phyloP scores from a whole-genome alignment of 2,329 filamentous ascomycete species.

The Pestalotiopsis sp. region DNA sequence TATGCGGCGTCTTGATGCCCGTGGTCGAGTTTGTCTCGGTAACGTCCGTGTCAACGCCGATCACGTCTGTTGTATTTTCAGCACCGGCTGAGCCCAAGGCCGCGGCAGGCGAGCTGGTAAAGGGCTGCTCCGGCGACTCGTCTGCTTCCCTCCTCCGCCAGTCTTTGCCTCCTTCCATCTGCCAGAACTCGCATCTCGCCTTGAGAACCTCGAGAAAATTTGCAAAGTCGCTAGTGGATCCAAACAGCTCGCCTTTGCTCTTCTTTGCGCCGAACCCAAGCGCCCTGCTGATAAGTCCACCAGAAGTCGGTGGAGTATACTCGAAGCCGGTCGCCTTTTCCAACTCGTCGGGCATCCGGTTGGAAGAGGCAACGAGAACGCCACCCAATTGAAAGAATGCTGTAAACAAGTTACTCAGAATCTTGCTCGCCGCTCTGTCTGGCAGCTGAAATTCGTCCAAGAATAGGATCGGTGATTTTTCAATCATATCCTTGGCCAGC shows the following conservation, averaged over 20 bases:
- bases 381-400: slow-evolving; percentile 82
- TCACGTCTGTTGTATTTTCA: background rate
- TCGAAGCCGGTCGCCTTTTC: slow-evolving; percentile 74
- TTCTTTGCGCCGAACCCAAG: slow-evolving; percentile 41
- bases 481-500: slow-evolving; percentile 75
- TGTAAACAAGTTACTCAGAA: slow-evolving; percentile 77
- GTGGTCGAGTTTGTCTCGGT: slow-evolving; percentile 7
- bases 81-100: background rate
- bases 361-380: slow-evolving; percentile 78
- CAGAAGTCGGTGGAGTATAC: slow-evolving; percentile 56
- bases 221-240: slow-evolving; percentile 71
- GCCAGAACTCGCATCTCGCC: slow-evolving; percentile 80
- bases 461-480: slow-evolving; percentile 76
- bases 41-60: slow-evolving; percentile 1
- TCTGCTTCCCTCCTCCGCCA: slow-evolving; percentile 64
- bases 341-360: slow-evolving; percentile 82
- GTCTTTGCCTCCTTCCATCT: slow-evolving; percentile 76
- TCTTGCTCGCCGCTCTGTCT: slow-evolving; percentile 76
- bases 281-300: slow-evolving; percentile 52
- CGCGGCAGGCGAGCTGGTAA: slow-evolving; percentile 12
- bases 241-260: slow-evolving; percentile 53
- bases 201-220: slow-evolving; percentile 76
- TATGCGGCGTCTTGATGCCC: slow-evolving; percentile 23
- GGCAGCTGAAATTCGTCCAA: slow-evolving; percentile 84
- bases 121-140: slow-evolving; percentile 24